Percentiles rank a stretch among this genome's conserved stretches.
These are phyloP conservation scores for Colletotrichum eleusines DNA, from an alignment of 2,329 filamentous ascomycete genomes.

Conservation along the genomic window DNA sequence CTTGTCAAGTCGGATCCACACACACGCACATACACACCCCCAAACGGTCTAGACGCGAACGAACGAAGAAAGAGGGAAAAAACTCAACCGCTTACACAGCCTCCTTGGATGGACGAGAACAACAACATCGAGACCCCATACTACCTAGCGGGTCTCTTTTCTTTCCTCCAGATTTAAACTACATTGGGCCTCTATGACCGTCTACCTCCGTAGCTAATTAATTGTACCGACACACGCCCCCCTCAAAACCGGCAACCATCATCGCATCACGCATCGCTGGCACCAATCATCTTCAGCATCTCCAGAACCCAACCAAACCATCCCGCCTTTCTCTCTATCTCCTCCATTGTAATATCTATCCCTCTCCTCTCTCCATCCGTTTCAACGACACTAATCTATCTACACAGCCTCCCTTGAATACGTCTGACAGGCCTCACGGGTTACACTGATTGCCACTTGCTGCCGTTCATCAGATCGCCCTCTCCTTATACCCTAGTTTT, in stretches of 20 bases:
- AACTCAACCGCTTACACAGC: constrained; percentile 17
- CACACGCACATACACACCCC: not conserved
- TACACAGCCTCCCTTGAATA: constrained; percentile 10
- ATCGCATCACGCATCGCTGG: not conserved
- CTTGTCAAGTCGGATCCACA: not conserved
- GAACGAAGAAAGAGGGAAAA: not conserved
- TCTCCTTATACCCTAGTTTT: not conserved
- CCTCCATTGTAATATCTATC: not conserved
- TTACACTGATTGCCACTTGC: constrained; percentile 6
- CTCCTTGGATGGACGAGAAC: not conserved
- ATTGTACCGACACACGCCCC: not conserved
- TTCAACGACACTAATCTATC: not conserved
- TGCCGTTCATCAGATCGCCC: not conserved
- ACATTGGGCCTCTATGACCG: not conserved
- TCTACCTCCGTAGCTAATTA: not conserved
- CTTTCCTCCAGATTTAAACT: constrained; percentile 2
- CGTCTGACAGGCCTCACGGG: not conserved
- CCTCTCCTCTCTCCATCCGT: not conserved
- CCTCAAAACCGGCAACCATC: not conserved
- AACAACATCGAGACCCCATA: constrained; percentile 7
- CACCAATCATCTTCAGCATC: constrained; percentile 5
- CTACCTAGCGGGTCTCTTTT: not conserved
- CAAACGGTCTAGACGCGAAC: not conserved
- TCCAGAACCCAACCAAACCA: not conserved
- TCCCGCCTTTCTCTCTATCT: not conserved